Evolutionary conservation across 169 alveolate genomes (phyloP), one percentile per base, ranked within the genome.

Genomic region (Plasmodium relictum): DNA sequence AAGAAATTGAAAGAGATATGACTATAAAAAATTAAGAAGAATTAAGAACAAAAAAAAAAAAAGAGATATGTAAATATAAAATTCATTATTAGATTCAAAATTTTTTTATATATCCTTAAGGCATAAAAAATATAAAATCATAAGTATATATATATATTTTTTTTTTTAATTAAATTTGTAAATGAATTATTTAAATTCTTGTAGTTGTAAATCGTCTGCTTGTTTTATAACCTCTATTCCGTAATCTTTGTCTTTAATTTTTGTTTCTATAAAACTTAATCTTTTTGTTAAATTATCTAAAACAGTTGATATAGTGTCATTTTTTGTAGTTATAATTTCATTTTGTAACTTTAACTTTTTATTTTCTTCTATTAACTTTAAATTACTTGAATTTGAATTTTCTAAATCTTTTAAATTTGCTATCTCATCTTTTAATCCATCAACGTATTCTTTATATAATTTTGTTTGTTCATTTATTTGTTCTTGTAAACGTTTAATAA

Each of bases 391-490:
- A 18, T 68, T 44, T 10, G 58, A 18, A 3, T 39, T 48, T 42
- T 54, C 65, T 70, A 37, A 26, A 48, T 70, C 44, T 63, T 86
- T 86, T 20, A 69, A 63, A 2, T 70, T 54, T 20, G 31, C 22
- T 0, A 86, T 86, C 70, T 86, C 92, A 44, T 71, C 61, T 26
- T 71, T 86, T 50, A 86, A 59, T 31, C 70, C 71, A 72, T 86
- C 78, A 18, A 74, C 71, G 37, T 71, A 71, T 50, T 86, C 92
- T 41, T 86, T 86, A 45, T 86, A 71, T 37, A 69, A 71, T 45
- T 71, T 71, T 37, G 92, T 86, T 86, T 86, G 92, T 52, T 86
- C 92, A 62, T 86, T 86, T 24, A 86, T 86, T 54, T 86, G 92
- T 16, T 1, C 69, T 52, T 86, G 86, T 52, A 86, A 61, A 12